Conservation (phyloP, 2,329 filamentous ascomycete genomes). For the Calonectria hongkongensis region DNA sequence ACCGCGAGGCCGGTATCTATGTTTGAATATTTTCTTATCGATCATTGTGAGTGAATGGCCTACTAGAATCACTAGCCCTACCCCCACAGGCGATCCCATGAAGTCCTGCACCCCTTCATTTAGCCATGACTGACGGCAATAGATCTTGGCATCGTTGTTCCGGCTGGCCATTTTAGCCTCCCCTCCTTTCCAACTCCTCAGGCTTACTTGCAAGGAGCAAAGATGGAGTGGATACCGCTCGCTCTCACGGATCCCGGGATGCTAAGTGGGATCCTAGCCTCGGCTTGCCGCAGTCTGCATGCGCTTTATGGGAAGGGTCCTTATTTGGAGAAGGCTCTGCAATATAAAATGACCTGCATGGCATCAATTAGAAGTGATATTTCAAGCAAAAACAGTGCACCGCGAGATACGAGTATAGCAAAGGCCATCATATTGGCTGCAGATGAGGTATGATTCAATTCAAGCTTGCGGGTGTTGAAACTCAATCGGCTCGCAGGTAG, state of each 20-base stretch:
- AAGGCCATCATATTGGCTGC: constrained; percentile 23
- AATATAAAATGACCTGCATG: constrained; percentile 27
- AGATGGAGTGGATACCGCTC: constrained; percentile 26
- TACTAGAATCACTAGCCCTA: neutral
- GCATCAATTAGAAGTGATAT: constrained; percentile 19
- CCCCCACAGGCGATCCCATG: neutral
- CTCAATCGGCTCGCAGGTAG: neutral
- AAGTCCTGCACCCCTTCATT: neutral
- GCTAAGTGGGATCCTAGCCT: constrained; percentile 16
- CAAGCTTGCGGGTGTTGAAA: neutral
- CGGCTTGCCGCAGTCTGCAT: constrained; percentile 20
- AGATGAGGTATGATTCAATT: constrained; percentile 7
- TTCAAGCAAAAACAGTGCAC: neutral
- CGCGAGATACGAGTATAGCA: constrained; percentile 11
- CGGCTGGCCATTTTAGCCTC: neutral
- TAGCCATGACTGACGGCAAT: neutral
- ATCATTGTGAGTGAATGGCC: constrained; percentile 21
- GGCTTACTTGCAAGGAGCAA: constrained; percentile 9
- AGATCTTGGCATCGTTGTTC: constrained; percentile 18
- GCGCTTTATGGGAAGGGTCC: neutral
- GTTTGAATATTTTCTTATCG: constrained; percentile 21
- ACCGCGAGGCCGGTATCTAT: constrained; percentile 14
- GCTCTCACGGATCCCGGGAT: constrained; percentile 21
- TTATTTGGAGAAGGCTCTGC: constrained; percentile 12
- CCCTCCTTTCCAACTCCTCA: neutral